These are phyloP conservation scores for Spatholobus suberectus DNA, from an alignment of 306 rosid genomes.

Conservation along the genomic window DNA sequence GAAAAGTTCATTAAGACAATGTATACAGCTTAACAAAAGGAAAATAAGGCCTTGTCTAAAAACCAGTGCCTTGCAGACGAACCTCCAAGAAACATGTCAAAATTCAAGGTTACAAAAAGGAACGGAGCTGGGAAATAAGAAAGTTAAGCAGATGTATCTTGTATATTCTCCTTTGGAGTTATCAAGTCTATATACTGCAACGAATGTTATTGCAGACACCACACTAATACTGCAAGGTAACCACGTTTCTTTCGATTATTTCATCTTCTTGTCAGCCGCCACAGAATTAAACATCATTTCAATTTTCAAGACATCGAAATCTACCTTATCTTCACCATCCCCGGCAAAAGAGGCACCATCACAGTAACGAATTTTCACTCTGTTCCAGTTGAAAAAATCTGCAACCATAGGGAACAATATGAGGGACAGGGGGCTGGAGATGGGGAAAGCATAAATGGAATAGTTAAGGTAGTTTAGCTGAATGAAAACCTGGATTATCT, in stretches of 20 bases:
- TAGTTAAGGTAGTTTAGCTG: not conserved
- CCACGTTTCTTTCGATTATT: not conserved
- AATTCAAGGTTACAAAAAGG: not conserved
- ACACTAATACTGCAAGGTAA: not conserved
- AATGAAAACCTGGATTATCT: constrained; percentile 81
- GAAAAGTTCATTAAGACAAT: not conserved
- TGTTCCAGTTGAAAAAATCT: constrained; percentile 95
- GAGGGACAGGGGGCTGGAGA: not conserved
- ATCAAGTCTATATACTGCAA: constrained; percentile 7
- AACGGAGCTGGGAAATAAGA: not conserved
- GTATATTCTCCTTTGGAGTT: not conserved
- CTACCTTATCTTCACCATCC: constrained; percentile 76
- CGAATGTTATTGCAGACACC: not conserved
- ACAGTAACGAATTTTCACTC: constrained; percentile 92
- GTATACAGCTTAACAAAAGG: too few species aligned
- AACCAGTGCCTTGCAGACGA: not conserved
- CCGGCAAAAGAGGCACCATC: constrained; percentile 96
- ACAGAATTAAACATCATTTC: constrained; percentile 1
- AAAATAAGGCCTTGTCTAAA: not conserved
- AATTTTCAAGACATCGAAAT: not conserved
- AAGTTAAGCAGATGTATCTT: not conserved
- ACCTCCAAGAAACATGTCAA: not conserved
- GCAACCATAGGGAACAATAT: constrained; percentile 42
- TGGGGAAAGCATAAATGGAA: constrained; percentile 14
- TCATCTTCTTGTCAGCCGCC: constrained; percentile 5